phyloP scores from a whole-genome alignment of 75 land plant species.

The Picea glauca region DNA sequence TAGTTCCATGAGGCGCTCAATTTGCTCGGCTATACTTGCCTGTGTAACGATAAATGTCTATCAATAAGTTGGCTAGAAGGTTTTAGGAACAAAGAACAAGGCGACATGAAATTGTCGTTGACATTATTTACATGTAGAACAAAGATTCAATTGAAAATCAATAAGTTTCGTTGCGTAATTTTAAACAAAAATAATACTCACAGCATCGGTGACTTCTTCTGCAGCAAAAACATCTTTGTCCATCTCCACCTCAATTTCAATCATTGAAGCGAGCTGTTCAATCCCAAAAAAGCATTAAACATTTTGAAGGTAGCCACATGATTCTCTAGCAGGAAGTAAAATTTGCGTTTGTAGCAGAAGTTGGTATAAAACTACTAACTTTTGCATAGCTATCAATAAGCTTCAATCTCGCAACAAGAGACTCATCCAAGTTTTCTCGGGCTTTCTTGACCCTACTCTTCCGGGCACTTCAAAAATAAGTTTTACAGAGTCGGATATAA shows the following conservation, averaged over 20 bases:
- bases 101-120: neutral
- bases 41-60: slow-evolving; percentile 18
- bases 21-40: slow-evolving; percentile 71
- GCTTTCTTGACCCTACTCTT: slow-evolving; percentile 69
- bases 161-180: neutral
- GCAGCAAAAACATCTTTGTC: slow-evolving; percentile 92
- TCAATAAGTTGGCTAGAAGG: neutral
- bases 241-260: slow-evolving; percentile 98
- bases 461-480: slow-evolving; percentile 51
- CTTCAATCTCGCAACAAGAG: slow-evolving; percentile 67
- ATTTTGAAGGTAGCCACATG: neutral
- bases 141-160: neutral
- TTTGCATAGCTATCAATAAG: slow-evolving; percentile 88
- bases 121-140: neutral
- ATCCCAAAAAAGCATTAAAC: neutral
- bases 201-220: slow-evolving; percentile 74
- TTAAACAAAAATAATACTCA: slow-evolving; percentile 25
- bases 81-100: neutral
- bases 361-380: slow-evolving; percentile 37
- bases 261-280: slow-evolving; percentile 89
- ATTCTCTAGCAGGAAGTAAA: neutral
- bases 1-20: slow-evolving; percentile 89
- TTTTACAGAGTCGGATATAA: neutral
- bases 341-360: neutral
- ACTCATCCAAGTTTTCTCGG: slow-evolving; percentile 73